phyloP scores from a whole-genome alignment of 257 asterid species.

The Cruciata laevipes region DNA sequence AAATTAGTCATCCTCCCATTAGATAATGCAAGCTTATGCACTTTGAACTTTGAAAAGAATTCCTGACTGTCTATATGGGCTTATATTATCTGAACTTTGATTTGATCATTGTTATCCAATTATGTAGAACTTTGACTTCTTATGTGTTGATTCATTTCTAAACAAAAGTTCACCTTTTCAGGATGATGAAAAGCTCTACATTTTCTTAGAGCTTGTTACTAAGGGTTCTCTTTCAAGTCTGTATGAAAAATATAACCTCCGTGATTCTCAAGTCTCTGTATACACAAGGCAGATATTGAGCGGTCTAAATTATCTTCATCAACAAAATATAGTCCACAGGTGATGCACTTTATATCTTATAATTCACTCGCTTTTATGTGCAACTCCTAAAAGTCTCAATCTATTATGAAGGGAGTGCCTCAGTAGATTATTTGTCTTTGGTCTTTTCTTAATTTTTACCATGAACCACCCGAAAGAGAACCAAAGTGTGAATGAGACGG shows the following conservation, averaged over 20 bases:
- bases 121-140: neutral
- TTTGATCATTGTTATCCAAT: neutral
- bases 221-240: constrained; percentile 81
- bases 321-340: constrained; percentile 88
- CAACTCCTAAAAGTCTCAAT: neutral
- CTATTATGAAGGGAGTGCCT: neutral
- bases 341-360: constrained; percentile 47
- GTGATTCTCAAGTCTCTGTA: constrained; percentile 67
- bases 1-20: neutral
- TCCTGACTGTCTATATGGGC: neutral
- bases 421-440: neutral
- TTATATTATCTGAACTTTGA: neutral
- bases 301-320: constrained; percentile 88
- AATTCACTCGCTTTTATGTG: neutral
- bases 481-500: neutral
- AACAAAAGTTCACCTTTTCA: constrained; percentile 21
- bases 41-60: neutral
- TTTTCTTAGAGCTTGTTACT: constrained; percentile 82
- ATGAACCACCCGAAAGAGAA: neutral
- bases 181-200: constrained; percentile 76
- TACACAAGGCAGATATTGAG: constrained; percentile 89
- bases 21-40: neutral
- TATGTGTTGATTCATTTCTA: neutral
- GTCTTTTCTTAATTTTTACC: neutral
- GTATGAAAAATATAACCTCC: constrained; percentile 63